These are phyloP conservation scores for Dispira parvispora DNA, from an alignment of 192 early-diverging fungal species.

Conservation along the genomic window DNA sequence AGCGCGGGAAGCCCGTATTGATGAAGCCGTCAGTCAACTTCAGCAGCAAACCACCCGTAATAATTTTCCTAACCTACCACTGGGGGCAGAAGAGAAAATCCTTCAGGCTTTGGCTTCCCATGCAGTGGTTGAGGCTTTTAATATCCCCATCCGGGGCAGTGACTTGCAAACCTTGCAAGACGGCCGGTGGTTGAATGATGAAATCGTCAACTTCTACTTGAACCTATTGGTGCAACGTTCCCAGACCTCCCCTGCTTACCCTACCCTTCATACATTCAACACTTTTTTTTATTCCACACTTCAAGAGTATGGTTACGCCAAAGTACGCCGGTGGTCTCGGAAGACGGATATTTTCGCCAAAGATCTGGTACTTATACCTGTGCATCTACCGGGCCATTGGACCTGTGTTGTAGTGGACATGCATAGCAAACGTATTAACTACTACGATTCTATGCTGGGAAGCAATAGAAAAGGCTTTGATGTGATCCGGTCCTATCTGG, in stretches of 20 bases:
- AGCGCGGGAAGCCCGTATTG: slow-evolving; percentile 15
- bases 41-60: slow-evolving; percentile 11
- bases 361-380: slow-evolving; percentile 67
- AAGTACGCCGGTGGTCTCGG: slow-evolving; percentile 68
- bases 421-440: slow-evolving; percentile 37
- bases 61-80: slow-evolving; percentile 14
- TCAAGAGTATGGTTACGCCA: slow-evolving; percentile 43
- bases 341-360: slow-evolving; percentile 46
- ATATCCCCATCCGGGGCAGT: slow-evolving; percentile 33
- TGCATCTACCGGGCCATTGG: slow-evolving; percentile 71
- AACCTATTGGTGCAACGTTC: slow-evolving; percentile 54
- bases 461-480: slow-evolving; percentile 33
- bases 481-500: slow-evolving; percentile 48
- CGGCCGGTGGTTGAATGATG: slow-evolving; percentile 85
- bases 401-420: slow-evolving; percentile 47
- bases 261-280: slow-evolving; percentile 72
- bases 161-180: slow-evolving; percentile 59
- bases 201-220: slow-evolving; percentile 87
- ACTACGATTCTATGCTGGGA: slow-evolving; percentile 71
- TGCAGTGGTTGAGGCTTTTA: slow-evolving; percentile 31
- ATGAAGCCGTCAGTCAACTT: slow-evolving; percentile 16
- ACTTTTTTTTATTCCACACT: slow-evolving; percentile 79
- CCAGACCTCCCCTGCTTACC: slow-evolving; percentile 23
- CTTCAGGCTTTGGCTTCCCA: not conserved
- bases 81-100: slow-evolving; percentile 16